Evolutionary conservation across 257 asterid genomes (phyloP).

Genomic region (Solanum ossicruentum): DNA sequence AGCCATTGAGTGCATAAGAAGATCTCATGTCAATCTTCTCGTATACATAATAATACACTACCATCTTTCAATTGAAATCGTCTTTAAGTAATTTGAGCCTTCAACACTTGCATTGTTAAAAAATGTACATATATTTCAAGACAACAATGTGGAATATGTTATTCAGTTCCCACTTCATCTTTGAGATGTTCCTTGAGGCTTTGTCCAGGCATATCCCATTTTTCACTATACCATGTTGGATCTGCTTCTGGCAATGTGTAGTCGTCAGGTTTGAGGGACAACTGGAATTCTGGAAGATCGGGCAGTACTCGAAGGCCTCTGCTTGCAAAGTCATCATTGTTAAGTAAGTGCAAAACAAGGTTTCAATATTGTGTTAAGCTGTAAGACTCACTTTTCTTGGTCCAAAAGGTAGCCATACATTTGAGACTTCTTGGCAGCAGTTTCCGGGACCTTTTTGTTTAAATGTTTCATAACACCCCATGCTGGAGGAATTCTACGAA

Average conservation of each 20-base stretch:
- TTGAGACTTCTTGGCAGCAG: constrained; percentile 60
- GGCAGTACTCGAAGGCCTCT: constrained; percentile 42
- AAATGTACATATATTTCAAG: background rate
- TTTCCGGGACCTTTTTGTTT: constrained; percentile 71
- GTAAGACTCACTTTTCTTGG: constrained; percentile 44
- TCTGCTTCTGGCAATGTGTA: constrained; percentile 45
- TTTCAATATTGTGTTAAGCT: background rate
- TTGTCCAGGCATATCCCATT: constrained; percentile 36
- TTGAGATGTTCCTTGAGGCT: constrained; percentile 36
- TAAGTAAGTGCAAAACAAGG: background rate
- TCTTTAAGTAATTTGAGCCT: background rate
- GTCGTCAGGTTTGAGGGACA: constrained; percentile 73
- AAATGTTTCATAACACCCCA: constrained; percentile 81
- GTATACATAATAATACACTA: no score
- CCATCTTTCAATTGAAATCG: background rate
- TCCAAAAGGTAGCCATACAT: constrained; percentile 59
- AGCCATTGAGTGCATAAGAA: background rate
- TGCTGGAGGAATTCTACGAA: constrained; percentile 47
- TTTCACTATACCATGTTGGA: constrained; percentile 45
- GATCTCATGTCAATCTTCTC: background rate
- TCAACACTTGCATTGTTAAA: background rate
- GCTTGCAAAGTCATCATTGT: background rate
- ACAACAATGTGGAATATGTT: background rate
- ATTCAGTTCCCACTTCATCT: constrained; percentile 9
- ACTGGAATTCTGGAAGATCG: constrained; percentile 70